Evolutionary conservation across 768 basidiomycete genomes (phyloP), one percentile per base, ranked within the genome.

Genomic region (Lentinula boryana): DNA sequence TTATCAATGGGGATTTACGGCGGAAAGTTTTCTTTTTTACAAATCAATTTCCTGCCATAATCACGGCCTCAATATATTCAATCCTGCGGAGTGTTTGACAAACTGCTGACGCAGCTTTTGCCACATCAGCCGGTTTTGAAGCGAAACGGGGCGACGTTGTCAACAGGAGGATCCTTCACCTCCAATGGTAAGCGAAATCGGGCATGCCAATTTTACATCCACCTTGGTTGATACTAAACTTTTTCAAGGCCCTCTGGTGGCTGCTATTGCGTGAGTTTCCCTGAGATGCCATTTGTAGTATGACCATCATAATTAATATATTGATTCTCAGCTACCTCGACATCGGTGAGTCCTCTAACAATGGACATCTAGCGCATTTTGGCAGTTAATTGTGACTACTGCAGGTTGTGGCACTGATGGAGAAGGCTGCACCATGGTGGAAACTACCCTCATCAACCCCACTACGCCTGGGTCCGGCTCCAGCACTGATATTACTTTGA

Each of bases 401-500:
- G 51, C 63, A 68, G 73, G 73, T 8, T 76, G 74, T 44, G 73
- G 73, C 2, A 68, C 69, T 60, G 73, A 75, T 61, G 75, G 75
- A 4, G 74, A 76, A 53, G 63, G 69, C 3, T 76, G 75, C 64
- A 72, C 70, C 16, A 48, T 71, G 15, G 62, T 76, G 21, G 74
- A 75, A 62, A 69, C 68, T 5, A 74, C 68, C 21, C 67, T 76
- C n/a, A 51, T 49, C 3, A 75, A 76, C 62, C 74, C 75, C 2
- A 69, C 68, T 13, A 60, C 63, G 18, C 64, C 71, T 6, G 75
- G 74, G 13, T 66, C 67, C 58, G 72, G 72, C 16, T 76, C 75
- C 10, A 73, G 71, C 65, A 67, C 72, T 8, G 75, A 75, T 48
- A 62, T 76, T 36, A 69, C 72, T 8, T 63, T 75, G 58, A 73